Evolutionary conservation across 2,329 filamentous ascomycete species (phyloP).

Genomic region (Fusarium ambrosium): DNA sequence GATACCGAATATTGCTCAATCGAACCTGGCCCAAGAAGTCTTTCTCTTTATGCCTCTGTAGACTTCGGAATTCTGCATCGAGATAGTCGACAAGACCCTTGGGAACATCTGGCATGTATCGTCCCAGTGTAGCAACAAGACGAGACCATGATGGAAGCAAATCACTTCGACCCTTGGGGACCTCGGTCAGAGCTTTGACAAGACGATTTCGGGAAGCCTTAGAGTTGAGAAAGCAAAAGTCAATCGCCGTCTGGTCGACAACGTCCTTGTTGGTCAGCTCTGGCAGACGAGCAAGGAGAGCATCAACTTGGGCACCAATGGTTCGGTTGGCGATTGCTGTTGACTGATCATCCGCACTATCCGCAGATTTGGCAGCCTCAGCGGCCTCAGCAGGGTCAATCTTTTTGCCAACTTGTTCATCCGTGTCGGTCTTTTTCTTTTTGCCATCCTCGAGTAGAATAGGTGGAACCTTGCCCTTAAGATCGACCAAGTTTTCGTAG

Average conservation of each 20-base stretch:
- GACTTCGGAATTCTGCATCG: constrained; percentile 95
- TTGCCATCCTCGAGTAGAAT: constrained; percentile 94
- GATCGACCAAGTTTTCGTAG: constrained; percentile 95
- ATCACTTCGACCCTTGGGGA: constrained; percentile 94
- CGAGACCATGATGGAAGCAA: constrained; percentile 92
- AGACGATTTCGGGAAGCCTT: constrained; percentile 96
- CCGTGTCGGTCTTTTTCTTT: constrained; percentile 88
- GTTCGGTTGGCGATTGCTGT: constrained; percentile 98
- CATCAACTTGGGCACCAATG: constrained; percentile 96
- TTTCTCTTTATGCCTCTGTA: constrained; percentile 97
- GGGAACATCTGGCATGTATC: constrained; percentile 94
- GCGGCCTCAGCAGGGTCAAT: constrained; percentile 66
- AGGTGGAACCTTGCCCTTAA: constrained; percentile 94
- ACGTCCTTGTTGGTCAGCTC: constrained; percentile 92
- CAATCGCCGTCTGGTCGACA: constrained; percentile 92
- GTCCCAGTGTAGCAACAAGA: constrained; percentile 90
- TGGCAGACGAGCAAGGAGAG: constrained; percentile 86
- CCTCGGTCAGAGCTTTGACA: constrained; percentile 91
- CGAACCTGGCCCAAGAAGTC: constrained; percentile 96
- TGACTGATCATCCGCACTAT: constrained; percentile 82
- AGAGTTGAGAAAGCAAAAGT: constrained; percentile 98
- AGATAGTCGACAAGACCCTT: constrained; percentile 92
- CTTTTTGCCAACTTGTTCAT: constrained; percentile 87
- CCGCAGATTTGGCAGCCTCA: constrained; percentile 64
- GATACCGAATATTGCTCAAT: constrained; percentile 94